Evolutionary conservation across 176 grass and related monocot genomes (phyloP), one percentile per base, ranked within the genome.

Genomic region (Juncus inflexus): DNA sequence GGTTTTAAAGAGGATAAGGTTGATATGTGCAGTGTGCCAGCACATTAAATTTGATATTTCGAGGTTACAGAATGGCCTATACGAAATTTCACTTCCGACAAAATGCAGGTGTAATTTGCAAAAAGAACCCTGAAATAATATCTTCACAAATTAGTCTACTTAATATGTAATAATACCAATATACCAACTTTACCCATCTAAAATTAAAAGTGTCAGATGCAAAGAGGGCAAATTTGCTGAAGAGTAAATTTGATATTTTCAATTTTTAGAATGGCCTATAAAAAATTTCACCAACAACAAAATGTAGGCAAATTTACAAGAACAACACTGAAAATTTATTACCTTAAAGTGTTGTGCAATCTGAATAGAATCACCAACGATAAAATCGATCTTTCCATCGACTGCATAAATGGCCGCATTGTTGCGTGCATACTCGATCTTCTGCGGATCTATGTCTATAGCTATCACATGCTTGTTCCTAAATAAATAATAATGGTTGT

Each of bases 331-430:
- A 47, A 6, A 47, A 6, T 47, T 12, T 28, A 56, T 50, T 86
- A 88, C 92, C 87, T 89, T 97, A 42, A 97, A 77, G 52, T 56
- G 45, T 58, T 74, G 62, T 13, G 80, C 77, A 43, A 86, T 62
- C 66, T 65, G 61, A 69, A 89, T 81, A 78, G 87, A 86, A 81
- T 97, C 77, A 61, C 85, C 85, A 61, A 86, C 35, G 68, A 97
- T 42, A 37, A 97, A 97, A 71, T 97, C 92, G 79, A 97, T 97
- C 68, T 61, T 60, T 40, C 74, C 70, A 67, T 77, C 55, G 70
- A 91, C 85, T 85, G 77, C 85, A 75, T 97, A 97, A 75, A 97
- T 69, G 76, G 80, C 71, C 74, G 92, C 88, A 89, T 97, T 97
- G 69, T 97, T 78, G 39, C 81, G 75, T 53, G 85, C 92, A 40